These are phyloP conservation scores for Cornus kousa DNA, from an alignment of 148 eudicot genomes.

Conservation along the genomic window DNA sequence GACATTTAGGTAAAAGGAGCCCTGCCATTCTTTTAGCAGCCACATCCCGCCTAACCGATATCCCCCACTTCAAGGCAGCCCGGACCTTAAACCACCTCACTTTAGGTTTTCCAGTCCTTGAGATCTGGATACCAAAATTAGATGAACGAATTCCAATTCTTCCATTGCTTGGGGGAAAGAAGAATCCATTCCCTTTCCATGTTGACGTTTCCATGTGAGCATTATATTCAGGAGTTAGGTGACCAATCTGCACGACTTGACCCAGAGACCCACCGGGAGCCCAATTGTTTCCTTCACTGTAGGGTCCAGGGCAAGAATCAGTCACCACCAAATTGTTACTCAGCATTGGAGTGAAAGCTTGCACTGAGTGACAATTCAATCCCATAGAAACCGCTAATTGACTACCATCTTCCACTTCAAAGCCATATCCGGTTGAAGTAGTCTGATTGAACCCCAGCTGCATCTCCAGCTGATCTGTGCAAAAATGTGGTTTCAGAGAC, in stretches of 20 bases:
- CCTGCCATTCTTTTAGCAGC: slow-evolving; percentile 43
- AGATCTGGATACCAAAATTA: slow-evolving; percentile 15
- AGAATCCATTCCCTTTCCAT: slow-evolving; percentile 32
- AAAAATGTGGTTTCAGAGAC: slow-evolving; percentile 3
- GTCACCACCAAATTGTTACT: slow-evolving; percentile 18
- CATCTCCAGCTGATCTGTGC: slow-evolving; percentile 36
- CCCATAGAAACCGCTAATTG: slow-evolving; percentile 33
- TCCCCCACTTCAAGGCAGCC: slow-evolving; percentile 66
- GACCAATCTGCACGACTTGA: slow-evolving; percentile 18
- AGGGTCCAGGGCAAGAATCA: slow-evolving; percentile 23
- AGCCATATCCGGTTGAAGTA: slow-evolving; percentile 31
- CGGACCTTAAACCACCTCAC: slow-evolving; percentile 67
- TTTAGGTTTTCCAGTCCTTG: slow-evolving; percentile 40
- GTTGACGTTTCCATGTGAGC: slow-evolving; percentile 28
- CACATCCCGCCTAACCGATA: slow-evolving; percentile 40
- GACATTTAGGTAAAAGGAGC: slow-evolving; percentile 11
- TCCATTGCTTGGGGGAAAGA: slow-evolving; percentile 22
- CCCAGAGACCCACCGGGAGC: slow-evolving; percentile 17
- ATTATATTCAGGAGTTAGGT: slow-evolving; percentile 15
- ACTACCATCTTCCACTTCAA: slow-evolving; percentile 28
- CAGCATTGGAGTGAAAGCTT: slow-evolving; percentile 18
- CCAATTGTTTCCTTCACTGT: slow-evolving; percentile 27
- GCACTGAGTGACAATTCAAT: slow-evolving; percentile 29
- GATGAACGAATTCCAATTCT: slow-evolving; percentile 23
- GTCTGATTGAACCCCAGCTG: slow-evolving; percentile 26